Conservation (phyloP, 2,329 filamentous ascomycete species). For the Dactylellina cionopaga region DNA sequence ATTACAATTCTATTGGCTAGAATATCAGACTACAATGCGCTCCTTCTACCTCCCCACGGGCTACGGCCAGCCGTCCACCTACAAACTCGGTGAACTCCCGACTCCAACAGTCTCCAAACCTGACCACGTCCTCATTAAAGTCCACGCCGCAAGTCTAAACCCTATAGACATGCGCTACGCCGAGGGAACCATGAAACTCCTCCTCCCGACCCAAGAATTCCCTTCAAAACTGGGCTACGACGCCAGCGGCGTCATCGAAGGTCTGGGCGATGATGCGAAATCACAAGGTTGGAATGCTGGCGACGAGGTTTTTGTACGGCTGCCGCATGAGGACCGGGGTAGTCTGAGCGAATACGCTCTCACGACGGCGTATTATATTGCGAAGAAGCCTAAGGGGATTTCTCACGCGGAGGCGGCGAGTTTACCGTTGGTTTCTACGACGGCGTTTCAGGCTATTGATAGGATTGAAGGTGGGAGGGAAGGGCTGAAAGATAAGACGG, state of each 20-base stretch:
- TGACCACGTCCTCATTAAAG: constrained; percentile 60
- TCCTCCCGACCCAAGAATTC: constrained; percentile 58
- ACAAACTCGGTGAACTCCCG: constrained; percentile 43
- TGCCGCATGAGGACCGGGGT: constrained; percentile 59
- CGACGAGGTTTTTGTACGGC: constrained; percentile 61
- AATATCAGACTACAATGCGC: constrained; percentile 16
- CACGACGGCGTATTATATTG: constrained; percentile 59
- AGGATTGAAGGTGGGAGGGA: constrained; percentile 34
- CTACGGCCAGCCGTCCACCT: constrained; percentile 38
- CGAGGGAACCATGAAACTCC: constrained; percentile 59
- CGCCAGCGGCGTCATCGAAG: constrained; percentile 60
- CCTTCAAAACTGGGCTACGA: constrained; percentile 64
- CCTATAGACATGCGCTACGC: constrained; percentile 64
- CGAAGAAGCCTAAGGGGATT: constrained; percentile 61
- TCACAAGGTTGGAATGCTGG: constrained; percentile 61
- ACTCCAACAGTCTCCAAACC: constrained; percentile 54
- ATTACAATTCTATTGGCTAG: too few species aligned
- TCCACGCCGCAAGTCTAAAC: constrained; percentile 64
- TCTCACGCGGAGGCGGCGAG: constrained; percentile 61
- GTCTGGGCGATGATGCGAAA: constrained; percentile 57
- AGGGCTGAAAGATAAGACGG: constrained; percentile 31
- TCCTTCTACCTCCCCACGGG: constrained; percentile 43
- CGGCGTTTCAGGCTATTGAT: constrained; percentile 34
- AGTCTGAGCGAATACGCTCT: constrained; percentile 61
- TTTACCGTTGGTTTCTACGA: constrained; percentile 38